These are phyloP conservation scores for Marasmius fiardii DNA, from an alignment of 1,284 basidiomycete genomes.

Conservation along the genomic window DNA sequence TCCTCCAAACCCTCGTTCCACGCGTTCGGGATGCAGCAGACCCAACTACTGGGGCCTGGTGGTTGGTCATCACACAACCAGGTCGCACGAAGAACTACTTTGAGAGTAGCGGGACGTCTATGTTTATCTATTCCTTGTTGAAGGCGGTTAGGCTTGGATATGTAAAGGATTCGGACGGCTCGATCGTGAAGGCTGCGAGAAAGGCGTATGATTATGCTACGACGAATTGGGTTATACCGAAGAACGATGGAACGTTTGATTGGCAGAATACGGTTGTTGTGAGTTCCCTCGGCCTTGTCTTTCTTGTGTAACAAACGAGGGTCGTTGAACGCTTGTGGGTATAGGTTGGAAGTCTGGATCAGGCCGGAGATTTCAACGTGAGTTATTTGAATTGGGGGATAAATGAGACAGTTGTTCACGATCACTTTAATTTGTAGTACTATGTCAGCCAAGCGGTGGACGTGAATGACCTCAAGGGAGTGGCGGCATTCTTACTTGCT, in stretches of 20 bases:
- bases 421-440: constrained; percentile 32
- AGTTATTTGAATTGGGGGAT: constrained; percentile 14
- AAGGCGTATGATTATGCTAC: constrained; percentile 42
- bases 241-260: constrained; percentile 39
- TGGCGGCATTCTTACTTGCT: constrained; percentile 44
- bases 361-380: constrained; percentile 37
- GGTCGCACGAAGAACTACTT: constrained; percentile 44
- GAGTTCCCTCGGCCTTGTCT: constrained; percentile 13
- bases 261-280: constrained; percentile 43
- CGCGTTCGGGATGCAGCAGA: constrained; percentile 37
- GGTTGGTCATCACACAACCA: constrained; percentile 48
- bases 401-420: constrained; percentile 1
- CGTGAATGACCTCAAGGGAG: constrained; percentile 44
- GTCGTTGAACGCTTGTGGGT: constrained; percentile 1
- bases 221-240: constrained; percentile 37
- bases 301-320: background rate
- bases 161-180: constrained; percentile 35
- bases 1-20: constrained; percentile 33
- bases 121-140: constrained; percentile 46
- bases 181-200: constrained; percentile 32
- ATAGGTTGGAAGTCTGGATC: constrained; percentile 40
- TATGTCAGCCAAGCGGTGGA: constrained; percentile 35
- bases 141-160: constrained; percentile 42
- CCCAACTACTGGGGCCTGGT: constrained; percentile 40
- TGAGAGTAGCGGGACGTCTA: constrained; percentile 44